Evolutionary conservation across 768 basidiomycete species (phyloP), one percentile per base, ranked within the genome.

Genomic region (Termitomyces sp.): DNA sequence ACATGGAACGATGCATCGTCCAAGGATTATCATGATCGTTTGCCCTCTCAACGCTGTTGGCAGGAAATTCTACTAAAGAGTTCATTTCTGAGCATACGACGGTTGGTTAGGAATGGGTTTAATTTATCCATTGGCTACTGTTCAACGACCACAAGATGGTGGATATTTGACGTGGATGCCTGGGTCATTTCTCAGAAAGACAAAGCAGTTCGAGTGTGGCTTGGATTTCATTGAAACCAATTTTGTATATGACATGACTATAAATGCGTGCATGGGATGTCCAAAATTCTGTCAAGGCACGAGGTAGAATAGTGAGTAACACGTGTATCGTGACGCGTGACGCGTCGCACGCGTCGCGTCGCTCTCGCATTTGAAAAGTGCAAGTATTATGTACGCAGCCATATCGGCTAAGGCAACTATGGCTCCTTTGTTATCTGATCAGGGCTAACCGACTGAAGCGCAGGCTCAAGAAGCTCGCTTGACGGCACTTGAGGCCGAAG

Each of bases 401-500:
- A 68, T 67, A 24, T 73, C 72, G 5, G 52, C 60, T 24, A 69
- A 70, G 66, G 72, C 64, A 27, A 47, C 13, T 18, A 18, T 13
- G 51, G n/a, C 6, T 49, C 16, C 7, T 20, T n/a, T 41, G 11
- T 18, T 11, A 5, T 41, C 30, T 12, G 6, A 6, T 30, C 39
- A 31, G 4, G 6, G 37, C 18, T 54, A n/a, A 42, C n/a, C 9
- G 6, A 18, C 18, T 6, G 1, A 4, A 37, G 5, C 34, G 0
- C 31, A 73, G 72, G 65, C 61, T 36, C 70, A 70, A 59, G 66
- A 69, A 54, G 67, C 66, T 45, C 70, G 65, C 47, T 39, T 68
- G 42, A 53, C 57, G 20, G 60, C 66, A 15, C 62, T 72, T n/a
- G 64, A 70, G 36, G 62, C 61, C 11, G 71, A 72, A 55, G 69